Evolutionary conservation across 345 rosid species (phyloP), one percentile per base, ranked within the genome.

Genomic region (Brassica juncea): DNA sequence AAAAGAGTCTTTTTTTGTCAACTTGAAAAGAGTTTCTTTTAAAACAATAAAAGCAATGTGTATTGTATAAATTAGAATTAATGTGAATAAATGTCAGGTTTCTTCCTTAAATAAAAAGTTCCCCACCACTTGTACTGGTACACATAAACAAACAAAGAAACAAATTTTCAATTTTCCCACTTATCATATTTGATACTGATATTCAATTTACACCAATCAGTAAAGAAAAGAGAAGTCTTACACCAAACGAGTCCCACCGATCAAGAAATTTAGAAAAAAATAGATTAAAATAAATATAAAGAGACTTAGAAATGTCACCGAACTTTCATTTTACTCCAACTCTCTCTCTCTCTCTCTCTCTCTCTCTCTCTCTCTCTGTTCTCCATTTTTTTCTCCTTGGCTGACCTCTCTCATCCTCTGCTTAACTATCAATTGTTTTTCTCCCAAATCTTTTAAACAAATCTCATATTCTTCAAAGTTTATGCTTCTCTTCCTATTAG

Each of bases 231-330:
- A 75, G 57, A n/a, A 5, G 42, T 59, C 78, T 73, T 79, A 47
- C 82, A 73, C 25, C 69, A 32, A 73, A 79, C 78, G 65, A 73
- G 82, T 73, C 74, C 32, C 78, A 73, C 52, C 74, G 64, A 79
- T 73, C 82, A 62, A 79, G 70, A 32, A 52, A 59, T 69, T 64
- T 21, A 4, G 31, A 54, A 77, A 42, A 70, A 60, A 49, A 6
- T 12, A 61, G 15, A 62, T 34, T 54, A 4, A 63, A 73, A 78
- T 31, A 55, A 71, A 39, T 78, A 55, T 35, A 64, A 65, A 55
- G 73, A 78, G 73, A 6, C 77, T 73, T 65, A 12, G 31, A 68
- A 80, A 68, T 69, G 79, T 80, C 79, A 80, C 82, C 82, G 69
- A 75, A 57, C 72, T 58, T 80, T 75, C 83, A 69, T 70, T 63